Conservation (phyloP, 2,329 filamentous ascomycete species). For the Fusarium sp. region DNA sequence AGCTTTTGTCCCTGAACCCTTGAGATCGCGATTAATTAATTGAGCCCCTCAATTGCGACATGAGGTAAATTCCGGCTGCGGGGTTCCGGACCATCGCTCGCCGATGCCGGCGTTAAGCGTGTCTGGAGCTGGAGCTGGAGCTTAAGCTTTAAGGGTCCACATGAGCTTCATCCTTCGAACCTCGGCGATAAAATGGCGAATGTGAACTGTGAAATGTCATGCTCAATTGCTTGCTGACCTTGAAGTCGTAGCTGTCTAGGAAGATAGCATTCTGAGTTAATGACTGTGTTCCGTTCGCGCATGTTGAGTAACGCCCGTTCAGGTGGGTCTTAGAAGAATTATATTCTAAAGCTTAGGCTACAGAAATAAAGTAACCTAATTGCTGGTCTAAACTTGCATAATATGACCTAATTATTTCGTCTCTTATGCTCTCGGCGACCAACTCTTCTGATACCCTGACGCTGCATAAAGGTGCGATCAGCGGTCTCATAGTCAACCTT, state of each 20-base stretch:
- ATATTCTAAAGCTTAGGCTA: no score
- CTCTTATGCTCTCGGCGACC: no score
- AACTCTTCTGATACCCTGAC: no score
- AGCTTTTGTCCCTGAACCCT: not conserved
- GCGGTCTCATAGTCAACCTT: not conserved
- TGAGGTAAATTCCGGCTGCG: constrained; percentile 14
- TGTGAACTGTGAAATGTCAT: no score
- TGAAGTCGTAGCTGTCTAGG: not conserved
- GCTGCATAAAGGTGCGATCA: not conserved
- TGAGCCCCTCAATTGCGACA: not conserved
- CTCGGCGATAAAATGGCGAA: not conserved
- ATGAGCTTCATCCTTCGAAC: not conserved
- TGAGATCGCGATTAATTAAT: not conserved
- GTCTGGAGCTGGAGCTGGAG: not conserved
- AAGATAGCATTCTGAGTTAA: no score
- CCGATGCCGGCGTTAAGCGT: constrained; percentile 28
- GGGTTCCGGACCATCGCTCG: constrained; percentile 32
- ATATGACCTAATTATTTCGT: no score
- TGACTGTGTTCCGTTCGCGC: no score
- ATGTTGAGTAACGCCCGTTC: no score
- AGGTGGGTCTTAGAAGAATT: no score
- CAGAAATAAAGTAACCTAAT: no score
- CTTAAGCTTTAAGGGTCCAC: constrained; percentile 12
- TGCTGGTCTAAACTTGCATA: no score
- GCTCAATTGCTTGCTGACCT: not conserved